Evolutionary conservation across 345 rosid genomes (phyloP).

Genomic region (Citropsis articulata): DNA sequence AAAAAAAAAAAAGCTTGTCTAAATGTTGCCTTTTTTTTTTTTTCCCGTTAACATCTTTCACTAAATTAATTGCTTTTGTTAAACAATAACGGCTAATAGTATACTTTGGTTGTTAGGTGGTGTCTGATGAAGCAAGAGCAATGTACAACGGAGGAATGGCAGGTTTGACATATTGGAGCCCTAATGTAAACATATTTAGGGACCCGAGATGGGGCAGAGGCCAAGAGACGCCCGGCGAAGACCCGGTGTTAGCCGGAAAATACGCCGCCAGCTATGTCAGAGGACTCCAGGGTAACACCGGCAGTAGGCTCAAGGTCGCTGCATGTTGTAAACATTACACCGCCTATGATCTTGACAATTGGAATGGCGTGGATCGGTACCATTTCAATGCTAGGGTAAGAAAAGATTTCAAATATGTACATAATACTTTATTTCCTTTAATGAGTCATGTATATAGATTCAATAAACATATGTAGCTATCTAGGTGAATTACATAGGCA

Average conservation of each 20-base stretch:
- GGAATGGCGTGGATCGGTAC: conserved; percentile 86
- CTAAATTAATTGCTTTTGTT: not conserved
- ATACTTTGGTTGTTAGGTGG: conserved; percentile 36
- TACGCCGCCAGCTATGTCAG: conserved; percentile 75
- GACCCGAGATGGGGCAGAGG: conserved; percentile 95
- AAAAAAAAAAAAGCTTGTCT: too few species aligned
- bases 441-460: too few species aligned
- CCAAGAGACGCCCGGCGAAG: conserved; percentile 96
- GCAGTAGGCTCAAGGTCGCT: conserved; percentile 78
- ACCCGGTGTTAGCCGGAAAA: conserved; percentile 66
- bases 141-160: conserved; percentile 75
- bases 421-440: not conserved
- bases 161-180: conserved; percentile 79
- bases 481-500: not conserved
- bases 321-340: conserved; percentile 98
- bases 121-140: conserved; percentile 78
- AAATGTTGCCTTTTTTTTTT: too few species aligned
- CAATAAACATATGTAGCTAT: too few species aligned
- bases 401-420: not conserved
- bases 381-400: conserved; percentile 86
- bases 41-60: not conserved
- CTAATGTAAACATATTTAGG: conserved; percentile 72
- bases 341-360: conserved; percentile 93
- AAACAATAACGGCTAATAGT: not conserved
- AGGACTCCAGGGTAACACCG: conserved; percentile 65